Evolutionary conservation across 2,329 filamentous ascomycete genomes (phyloP).

Genomic region (Orbilia oligospora): DNA sequence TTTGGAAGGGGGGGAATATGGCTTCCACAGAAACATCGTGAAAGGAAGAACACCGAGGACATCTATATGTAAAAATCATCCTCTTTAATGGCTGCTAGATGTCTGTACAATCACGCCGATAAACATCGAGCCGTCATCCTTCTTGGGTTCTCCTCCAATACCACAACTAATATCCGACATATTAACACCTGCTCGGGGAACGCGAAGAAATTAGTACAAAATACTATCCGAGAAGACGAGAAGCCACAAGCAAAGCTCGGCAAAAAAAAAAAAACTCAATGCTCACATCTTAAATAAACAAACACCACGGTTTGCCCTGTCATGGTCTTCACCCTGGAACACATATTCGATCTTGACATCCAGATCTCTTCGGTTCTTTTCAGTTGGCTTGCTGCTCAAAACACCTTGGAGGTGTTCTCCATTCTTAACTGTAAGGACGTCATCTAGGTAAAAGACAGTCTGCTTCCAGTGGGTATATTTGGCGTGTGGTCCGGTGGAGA

Average conservation of each 20-base stretch:
- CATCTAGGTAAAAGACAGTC: constrained; percentile 96
- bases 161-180: background rate
- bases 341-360: constrained; percentile 89
- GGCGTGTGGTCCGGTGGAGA: constrained; percentile 96
- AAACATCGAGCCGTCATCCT: constrained; percentile 20
- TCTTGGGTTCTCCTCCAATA: background rate
- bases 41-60: background rate
- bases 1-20: constrained; percentile 8
- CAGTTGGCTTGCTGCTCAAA: constrained; percentile 87
- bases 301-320: constrained; percentile 77
- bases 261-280: background rate
- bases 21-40: constrained; percentile 10
- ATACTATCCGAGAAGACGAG: background rate
- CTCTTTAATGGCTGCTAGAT: constrained; percentile 21
- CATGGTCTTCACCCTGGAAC: constrained; percentile 81
- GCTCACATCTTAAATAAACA: constrained; percentile 78
- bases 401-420: constrained; percentile 83
- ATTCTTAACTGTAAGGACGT: constrained; percentile 90
- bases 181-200: constrained; percentile 36
- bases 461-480: constrained; percentile 99
- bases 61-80: constrained; percentile 13
- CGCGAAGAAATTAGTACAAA: constrained; percentile 16
- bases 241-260: background rate
- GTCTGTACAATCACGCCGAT: constrained; percentile 21
- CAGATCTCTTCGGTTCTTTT: constrained; percentile 92